Evolutionary conservation across 2,329 filamentous ascomycete species (phyloP).

Genomic region (Aspergillus viridinutans): DNA sequence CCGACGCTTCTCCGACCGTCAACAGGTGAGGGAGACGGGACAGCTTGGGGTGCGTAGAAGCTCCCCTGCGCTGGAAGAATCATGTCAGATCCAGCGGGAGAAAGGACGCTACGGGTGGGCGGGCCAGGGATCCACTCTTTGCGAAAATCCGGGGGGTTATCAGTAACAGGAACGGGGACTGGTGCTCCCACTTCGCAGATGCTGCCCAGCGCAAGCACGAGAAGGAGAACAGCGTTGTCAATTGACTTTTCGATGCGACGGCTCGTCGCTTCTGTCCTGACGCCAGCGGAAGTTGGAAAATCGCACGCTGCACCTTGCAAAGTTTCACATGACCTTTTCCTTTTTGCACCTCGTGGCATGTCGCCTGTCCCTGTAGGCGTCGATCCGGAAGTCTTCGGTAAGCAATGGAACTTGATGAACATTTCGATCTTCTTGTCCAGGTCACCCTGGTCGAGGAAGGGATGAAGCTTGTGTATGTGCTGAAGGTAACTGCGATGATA

Average conservation of each 20-base stretch:
- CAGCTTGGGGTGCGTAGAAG: slow-evolving; percentile 19
- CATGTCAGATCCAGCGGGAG: slow-evolving; percentile 25
- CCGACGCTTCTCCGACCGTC: slow-evolving; percentile 14
- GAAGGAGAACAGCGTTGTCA: slow-evolving; percentile 73
- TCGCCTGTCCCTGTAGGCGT: slow-evolving; percentile 16
- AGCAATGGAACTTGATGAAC: slow-evolving; percentile 50
- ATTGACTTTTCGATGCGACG: slow-evolving; percentile 56
- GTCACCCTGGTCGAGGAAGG: slow-evolving; percentile 55
- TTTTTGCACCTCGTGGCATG: slow-evolving; percentile 29
- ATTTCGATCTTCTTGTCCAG: slow-evolving; percentile 50
- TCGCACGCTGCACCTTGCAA: slow-evolving; percentile 23
- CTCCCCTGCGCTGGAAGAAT: slow-evolving; percentile 17
- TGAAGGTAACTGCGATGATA: slow-evolving; percentile 55
- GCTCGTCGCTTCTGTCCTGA: slow-evolving; percentile 7
- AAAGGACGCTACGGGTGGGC: slow-evolving; percentile 20
- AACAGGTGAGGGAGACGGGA: slow-evolving; percentile 14
- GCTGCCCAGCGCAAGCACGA: slow-evolving; percentile 81
- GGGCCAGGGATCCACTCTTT: slow-evolving; percentile 26
- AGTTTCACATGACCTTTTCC: slow-evolving; percentile 36
- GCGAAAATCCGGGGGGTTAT: slow-evolving; percentile 22
- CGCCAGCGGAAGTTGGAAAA: slow-evolving; percentile 16
- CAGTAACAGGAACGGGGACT: slow-evolving; percentile 54
- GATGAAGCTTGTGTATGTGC: slow-evolving; percentile 61
- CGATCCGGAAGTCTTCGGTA: slow-evolving; percentile 11
- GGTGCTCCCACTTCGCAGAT: slow-evolving; percentile 59